These are phyloP conservation scores for Coemansia sp. DNA, from an alignment of 192 early-diverging fungal species.

Conservation along the genomic window DNA sequence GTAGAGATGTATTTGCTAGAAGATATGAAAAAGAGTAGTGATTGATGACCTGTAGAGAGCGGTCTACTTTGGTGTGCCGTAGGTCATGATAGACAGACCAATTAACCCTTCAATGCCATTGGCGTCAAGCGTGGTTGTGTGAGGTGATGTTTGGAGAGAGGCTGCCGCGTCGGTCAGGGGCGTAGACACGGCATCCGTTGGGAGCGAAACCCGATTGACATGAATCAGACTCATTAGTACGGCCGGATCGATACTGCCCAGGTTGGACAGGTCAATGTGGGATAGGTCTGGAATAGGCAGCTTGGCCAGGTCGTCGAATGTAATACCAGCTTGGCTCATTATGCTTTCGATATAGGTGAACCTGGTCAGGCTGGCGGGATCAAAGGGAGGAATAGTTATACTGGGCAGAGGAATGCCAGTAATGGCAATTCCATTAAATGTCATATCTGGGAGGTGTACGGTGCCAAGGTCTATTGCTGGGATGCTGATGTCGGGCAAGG, in stretches of 20 bases:
- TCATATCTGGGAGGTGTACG: conserved; percentile 48
- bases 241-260: conserved; percentile 19
- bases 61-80: conserved; percentile 6
- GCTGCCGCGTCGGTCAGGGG: conserved; percentile 8
- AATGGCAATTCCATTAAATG: conserved; percentile 40
- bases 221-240: conserved; percentile 23
- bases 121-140: conserved; percentile 43
- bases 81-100: conserved; percentile 33
- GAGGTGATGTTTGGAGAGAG: conserved; percentile 11
- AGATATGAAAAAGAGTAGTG: background rate
- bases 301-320: conserved; percentile 46
- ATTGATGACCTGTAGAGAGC: background rate
- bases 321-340: conserved; percentile 37
- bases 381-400: conserved; percentile 39
- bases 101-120: conserved; percentile 37
- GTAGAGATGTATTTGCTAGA: background rate
- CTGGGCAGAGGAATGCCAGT: conserved; percentile 35
- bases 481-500: conserved; percentile 38
- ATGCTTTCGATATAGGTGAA: conserved; percentile 37
- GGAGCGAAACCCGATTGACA: conserved; percentile 25
- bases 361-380: conserved; percentile 44
- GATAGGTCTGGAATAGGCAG: conserved; percentile 41
- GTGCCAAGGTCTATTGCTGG: conserved; percentile 40
- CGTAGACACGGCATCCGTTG: conserved; percentile 2
- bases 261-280: conserved; percentile 21